Evolutionary conservation across 1,139 yeast genomes (phyloP).

Genomic region (Kodamaea ohmeri): DNA sequence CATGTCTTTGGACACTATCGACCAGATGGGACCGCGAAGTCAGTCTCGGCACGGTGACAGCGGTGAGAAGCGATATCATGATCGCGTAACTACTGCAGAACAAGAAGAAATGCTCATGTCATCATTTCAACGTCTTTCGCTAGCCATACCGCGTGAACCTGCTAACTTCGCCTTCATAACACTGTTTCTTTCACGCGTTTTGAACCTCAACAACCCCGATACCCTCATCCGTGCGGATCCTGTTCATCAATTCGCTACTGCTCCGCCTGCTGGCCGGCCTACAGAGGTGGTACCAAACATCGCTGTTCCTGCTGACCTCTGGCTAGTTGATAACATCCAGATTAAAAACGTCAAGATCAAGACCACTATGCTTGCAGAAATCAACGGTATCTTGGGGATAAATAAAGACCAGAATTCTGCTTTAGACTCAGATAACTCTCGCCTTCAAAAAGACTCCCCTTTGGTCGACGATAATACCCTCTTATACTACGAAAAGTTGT

Average conservation of each 20-base stretch:
- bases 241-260: background rate
- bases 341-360: conserved; percentile 37
- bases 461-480: conserved; percentile 34
- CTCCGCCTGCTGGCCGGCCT: conserved; percentile 5
- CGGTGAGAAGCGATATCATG: conserved; percentile 2
- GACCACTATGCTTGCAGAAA: conserved; percentile 33
- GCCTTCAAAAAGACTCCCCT: no score
- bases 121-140: conserved; percentile 26
- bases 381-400: conserved; percentile 33
- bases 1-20: no score
- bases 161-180: conserved; percentile 26
- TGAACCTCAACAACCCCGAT: conserved; percentile 20
- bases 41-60: no score
- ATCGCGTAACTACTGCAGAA: conserved; percentile 5
- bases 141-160: conserved; percentile 29
- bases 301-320: conserved; percentile 37
- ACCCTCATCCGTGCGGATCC: conserved; percentile 6
- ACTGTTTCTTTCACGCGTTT: conserved; percentile 22
- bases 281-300: conserved; percentile 35
- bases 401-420: no score
- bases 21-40: no score
- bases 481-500: conserved; percentile 35
- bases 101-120: conserved; percentile 5
- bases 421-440: no score
- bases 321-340: conserved; percentile 36